Conservation (phyloP, 345 rosid species). For the Streptanthus diversifolius region DNA sequence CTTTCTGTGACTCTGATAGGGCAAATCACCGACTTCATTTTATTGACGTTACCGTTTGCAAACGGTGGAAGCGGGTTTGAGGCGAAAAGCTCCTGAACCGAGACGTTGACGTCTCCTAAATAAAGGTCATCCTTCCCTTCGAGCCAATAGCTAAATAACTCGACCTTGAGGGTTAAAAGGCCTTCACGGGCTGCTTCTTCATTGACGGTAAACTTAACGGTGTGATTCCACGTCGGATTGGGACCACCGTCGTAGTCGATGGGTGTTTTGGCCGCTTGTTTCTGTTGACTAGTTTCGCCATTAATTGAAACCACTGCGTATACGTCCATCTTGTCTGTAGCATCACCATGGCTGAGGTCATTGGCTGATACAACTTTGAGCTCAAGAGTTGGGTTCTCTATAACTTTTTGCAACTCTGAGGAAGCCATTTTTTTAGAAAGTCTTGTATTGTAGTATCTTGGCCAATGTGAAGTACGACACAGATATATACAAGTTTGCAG, state of each 20-base stretch:
- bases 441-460: background rate
- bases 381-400: slow-evolving; percentile 53
- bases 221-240: slow-evolving; percentile 71
- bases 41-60: slow-evolving; percentile 25
- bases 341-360: slow-evolving; percentile 51
- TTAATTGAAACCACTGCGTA: slow-evolving; percentile 58
- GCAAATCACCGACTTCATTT: slow-evolving; percentile 41
- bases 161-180: slow-evolving; percentile 40
- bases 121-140: slow-evolving; percentile 56
- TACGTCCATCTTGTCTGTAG: slow-evolving; percentile 61
- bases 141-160: slow-evolving; percentile 56
- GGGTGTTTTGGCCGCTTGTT: slow-evolving; percentile 48
- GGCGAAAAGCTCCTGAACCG: slow-evolving; percentile 57
- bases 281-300: slow-evolving; percentile 38
- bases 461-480: background rate
- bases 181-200: slow-evolving; percentile 48
- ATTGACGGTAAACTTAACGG: slow-evolving; percentile 50
- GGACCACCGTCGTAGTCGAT: slow-evolving; percentile 48
- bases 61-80: slow-evolving; percentile 26
- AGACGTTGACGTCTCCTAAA: slow-evolving; percentile 60
- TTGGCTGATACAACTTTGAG: slow-evolving; percentile 63
- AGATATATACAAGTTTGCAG: background rate
- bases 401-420: slow-evolving; percentile 14
- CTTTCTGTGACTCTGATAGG: slow-evolving; percentile 38
- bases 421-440: background rate